Evolutionary conservation across 1,284 basidiomycete genomes (phyloP).

Genomic region (Cryptococcus sp.): DNA sequence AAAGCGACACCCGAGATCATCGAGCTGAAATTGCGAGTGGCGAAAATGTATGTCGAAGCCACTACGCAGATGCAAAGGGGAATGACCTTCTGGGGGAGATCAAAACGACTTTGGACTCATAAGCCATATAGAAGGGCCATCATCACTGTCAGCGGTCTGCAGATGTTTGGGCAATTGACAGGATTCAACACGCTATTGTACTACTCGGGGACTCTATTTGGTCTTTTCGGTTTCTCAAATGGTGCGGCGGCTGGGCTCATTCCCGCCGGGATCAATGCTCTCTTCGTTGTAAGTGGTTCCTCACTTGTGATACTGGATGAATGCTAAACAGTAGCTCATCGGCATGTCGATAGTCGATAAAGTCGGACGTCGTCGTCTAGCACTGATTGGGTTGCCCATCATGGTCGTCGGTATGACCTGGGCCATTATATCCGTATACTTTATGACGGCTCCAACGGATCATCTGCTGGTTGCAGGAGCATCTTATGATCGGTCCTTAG

Average conservation of each 20-base stretch:
- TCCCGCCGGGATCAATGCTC: conserved; percentile 32
- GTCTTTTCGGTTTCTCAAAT: conserved; percentile 38
- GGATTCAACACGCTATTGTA: conserved; percentile 44
- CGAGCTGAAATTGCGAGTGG: conserved; percentile 33
- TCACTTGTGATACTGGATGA: too few species aligned
- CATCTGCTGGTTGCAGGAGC: conserved; percentile 16
- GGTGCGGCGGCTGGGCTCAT: conserved; percentile 33
- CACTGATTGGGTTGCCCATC: conserved; percentile 20
- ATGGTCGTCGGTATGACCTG: conserved; percentile 32
- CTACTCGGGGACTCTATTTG: conserved; percentile 37
- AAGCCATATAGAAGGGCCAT: conserved; percentile 21
- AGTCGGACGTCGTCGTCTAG: conserved; percentile 33
- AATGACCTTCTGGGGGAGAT: conserved; percentile 9
- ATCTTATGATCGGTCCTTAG: conserved; percentile 14
- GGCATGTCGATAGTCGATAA: conserved; percentile 36
- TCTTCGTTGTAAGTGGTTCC: conserved; percentile 16
- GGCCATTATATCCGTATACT: conserved; percentile 31
- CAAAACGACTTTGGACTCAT: conserved; percentile 15
- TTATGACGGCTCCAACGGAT: conserved; percentile 12
- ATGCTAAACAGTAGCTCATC: too few species aligned
- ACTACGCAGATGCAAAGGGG: conserved; percentile 13
- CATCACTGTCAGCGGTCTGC: conserved; percentile 16
- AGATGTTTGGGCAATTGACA: conserved; percentile 27
- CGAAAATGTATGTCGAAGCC: conserved; percentile 26
- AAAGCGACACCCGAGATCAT: conserved; percentile 29